Evolutionary conservation across 192 early-diverging fungal species (phyloP).

Genomic region (Podila epicladia): DNA sequence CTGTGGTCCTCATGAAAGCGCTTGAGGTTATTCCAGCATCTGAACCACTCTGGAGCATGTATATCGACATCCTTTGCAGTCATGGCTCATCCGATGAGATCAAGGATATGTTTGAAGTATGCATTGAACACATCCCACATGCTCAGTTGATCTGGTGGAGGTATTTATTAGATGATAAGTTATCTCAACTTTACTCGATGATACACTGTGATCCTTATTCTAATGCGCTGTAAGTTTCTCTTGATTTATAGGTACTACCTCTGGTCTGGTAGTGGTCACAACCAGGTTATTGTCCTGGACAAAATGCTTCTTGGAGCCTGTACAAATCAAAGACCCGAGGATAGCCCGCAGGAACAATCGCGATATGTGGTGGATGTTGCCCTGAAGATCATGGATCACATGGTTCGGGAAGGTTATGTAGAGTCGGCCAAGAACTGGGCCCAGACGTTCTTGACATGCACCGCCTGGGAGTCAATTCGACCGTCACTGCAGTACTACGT

Average conservation of each 20-base stretch:
- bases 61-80: conserved; percentile 18
- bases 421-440: conserved; percentile 43
- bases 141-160: conserved; percentile 33
- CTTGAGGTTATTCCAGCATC: conserved; percentile 1
- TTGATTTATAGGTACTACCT: conserved; percentile 17
- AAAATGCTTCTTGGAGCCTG: conserved; percentile 32
- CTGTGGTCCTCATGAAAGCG: background rate
- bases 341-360: conserved; percentile 7
- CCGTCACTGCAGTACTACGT: conserved; percentile 22
- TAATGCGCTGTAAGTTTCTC: background rate
- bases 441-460: conserved; percentile 39
- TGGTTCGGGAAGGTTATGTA: conserved; percentile 15
- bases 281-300: conserved; percentile 28
- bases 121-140: conserved; percentile 11
- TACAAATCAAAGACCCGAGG: background rate
- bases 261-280: conserved; percentile 19
- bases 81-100: conserved; percentile 16
- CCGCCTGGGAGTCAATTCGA: conserved; percentile 11
- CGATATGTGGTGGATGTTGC: conserved; percentile 29
- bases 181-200: background rate
- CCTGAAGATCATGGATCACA: conserved; percentile 22
- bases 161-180: background rate
- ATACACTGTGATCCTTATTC: background rate
- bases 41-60: conserved; percentile 31
- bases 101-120: conserved; percentile 20